Conservation (phyloP, 805 yeast species). For the Pichia kluyveri region DNA sequence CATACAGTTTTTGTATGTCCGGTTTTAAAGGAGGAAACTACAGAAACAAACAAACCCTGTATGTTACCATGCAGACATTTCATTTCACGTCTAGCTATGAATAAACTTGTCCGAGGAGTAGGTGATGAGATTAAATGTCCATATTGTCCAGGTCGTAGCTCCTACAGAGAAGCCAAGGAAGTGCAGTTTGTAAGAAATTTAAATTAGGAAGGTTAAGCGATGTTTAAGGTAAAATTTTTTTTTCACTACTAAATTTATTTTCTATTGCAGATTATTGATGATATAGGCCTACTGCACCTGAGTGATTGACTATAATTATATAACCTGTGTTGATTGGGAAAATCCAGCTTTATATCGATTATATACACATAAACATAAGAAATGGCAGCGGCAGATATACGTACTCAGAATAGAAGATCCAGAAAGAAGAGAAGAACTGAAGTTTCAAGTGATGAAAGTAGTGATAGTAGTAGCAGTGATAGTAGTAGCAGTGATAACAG, state of each 20-base stretch:
- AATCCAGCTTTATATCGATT: too few species aligned
- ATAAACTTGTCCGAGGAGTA: constrained; percentile 31
- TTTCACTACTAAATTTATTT: too few species aligned
- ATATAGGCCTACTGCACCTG: too few species aligned
- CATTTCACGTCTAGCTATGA: constrained; percentile 45
- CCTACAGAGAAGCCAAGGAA: not conserved
- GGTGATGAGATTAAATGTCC: constrained; percentile 47
- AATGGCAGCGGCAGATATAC: not conserved
- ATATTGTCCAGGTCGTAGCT: constrained; percentile 50
- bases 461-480: constrained; percentile 1
- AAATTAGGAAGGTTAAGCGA: not conserved
- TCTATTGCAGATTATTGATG: too few species aligned
- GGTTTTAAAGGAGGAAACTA: constrained; percentile 54
- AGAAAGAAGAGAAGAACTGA: constrained; percentile 80
- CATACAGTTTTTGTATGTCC: constrained; percentile 57
- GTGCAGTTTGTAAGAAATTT: constrained; percentile 1
- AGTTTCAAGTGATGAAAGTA: constrained; percentile 35
- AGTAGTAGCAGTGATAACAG: constrained; percentile 7
- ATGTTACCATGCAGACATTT: constrained; percentile 33
- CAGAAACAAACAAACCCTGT: constrained; percentile 50
- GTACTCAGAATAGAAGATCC: constrained; percentile 32
- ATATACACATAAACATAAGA: not conserved
- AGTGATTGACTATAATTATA: too few species aligned
- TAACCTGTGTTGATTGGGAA: too few species aligned
- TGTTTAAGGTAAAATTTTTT: too few species aligned